Evolutionary conservation across 192 early-diverging fungal species (phyloP), one percentile per base, ranked within the genome.

Genomic region (Physocladia obscura): DNA sequence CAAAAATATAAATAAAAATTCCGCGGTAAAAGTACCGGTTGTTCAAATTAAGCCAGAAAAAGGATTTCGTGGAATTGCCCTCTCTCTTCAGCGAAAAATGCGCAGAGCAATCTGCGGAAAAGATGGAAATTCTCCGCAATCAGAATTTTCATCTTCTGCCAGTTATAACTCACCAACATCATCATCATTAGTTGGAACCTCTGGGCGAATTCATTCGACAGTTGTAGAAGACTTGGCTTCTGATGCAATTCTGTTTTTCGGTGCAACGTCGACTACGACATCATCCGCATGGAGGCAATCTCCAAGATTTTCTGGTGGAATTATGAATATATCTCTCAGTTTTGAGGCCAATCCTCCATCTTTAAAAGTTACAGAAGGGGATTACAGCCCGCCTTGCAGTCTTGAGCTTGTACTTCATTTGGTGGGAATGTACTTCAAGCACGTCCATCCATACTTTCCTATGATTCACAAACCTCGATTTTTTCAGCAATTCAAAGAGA

Each of bases 391-490:
- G 29, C 81, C 81, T 0, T 82, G 81, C 70, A 72, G 73, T 2
- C 70, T 74, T 6, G 77, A 77, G 21, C 76, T 79, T 15, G 73
- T 79, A 21, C 70, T 80, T 38, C 77, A 79, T 54, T 71, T 82
- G 4, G 76, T 82, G 8, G 65, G 71, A 21, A 50, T 81, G 22
- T 83, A 83, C 51, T 83, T 83, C 59, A 60, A 74, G 4, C 81
- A 83, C 64, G 59, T 81, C 8, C 81, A 83, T 55, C 79, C 81
- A 3, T 81, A 78, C 52, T 78, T 81, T 36, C 81, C 81, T 1
- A 81, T 83, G 78, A 63, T 83, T 39, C 68, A 81, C 58, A 67
- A 70, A 22, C 36, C 13, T 39, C 21, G 49, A 2, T 83, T 83
- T 49, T 61, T 75, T 21, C 71, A 76, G n/a, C 80, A 79, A 44